phyloP scores from a whole-genome alignment of 2,329 filamentous ascomycete species.

The Trichoderma arundinaceum region DNA sequence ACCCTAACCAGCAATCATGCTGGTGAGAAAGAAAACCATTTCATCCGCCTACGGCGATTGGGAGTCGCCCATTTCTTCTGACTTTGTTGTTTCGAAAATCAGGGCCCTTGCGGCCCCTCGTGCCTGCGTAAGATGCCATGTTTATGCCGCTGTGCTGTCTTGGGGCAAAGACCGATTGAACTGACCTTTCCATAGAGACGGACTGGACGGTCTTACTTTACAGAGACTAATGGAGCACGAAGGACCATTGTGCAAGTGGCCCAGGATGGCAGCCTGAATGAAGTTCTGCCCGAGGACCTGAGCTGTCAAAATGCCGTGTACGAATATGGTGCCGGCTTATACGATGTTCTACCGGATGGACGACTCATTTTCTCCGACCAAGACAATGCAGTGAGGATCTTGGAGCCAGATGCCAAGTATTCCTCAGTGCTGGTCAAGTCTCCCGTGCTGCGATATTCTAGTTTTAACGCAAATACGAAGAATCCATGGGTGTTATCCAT shows the following conservation, averaged over 20 bases:
- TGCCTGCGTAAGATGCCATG: conserved; percentile 42
- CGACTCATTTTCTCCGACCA: conserved; percentile 55
- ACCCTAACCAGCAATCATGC: conserved; percentile 24
- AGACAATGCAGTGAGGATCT: conserved; percentile 50
- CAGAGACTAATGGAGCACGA: conserved; percentile 49
- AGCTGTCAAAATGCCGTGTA: conserved; percentile 55
- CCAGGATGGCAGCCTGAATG: conserved; percentile 39
- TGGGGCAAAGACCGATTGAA: background rate
- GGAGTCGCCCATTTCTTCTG: conserved; percentile 48
- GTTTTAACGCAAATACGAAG: conserved; percentile 51
- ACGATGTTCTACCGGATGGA: conserved; percentile 47
- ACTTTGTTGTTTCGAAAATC: conserved; percentile 46
- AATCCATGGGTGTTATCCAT: conserved; percentile 55
- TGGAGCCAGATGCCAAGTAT: conserved; percentile 47
- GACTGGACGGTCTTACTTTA: conserved; percentile 47
- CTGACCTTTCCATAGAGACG: conserved; percentile 34
- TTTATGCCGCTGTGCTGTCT: background rate
- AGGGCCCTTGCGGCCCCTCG: conserved; percentile 44
- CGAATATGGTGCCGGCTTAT: conserved; percentile 58
- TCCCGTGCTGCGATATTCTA: conserved; percentile 50
- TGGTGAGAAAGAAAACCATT: conserved; percentile 40
- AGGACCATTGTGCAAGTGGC: conserved; percentile 52
- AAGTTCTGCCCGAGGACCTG: conserved; percentile 52
- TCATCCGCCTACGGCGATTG: conserved; percentile 47
- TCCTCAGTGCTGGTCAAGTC: conserved; percentile 44